Evolutionary conservation across 2,329 filamentous ascomycete genomes (phyloP), one percentile per base, ranked within the genome.

Genomic region (Fragosphaeria purpurea): DNA sequence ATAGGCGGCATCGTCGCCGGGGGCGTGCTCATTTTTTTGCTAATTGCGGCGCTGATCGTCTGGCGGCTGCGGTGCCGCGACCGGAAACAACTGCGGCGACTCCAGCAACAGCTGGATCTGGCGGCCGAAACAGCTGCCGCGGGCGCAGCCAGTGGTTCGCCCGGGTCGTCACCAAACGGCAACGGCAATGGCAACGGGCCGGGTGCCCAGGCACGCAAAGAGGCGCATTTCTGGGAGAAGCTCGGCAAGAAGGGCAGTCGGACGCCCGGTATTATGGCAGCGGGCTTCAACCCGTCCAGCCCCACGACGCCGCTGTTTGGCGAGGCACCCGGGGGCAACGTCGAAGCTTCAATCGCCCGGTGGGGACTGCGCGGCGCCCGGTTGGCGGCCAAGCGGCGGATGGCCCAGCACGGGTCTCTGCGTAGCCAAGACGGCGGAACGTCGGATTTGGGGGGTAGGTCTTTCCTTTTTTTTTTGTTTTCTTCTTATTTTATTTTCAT

Each of bases 1-100:
- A 63, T 69, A 40, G 61, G 64, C 5, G 69, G 67, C 8, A 61
- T 62, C 13, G 60, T 60, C 6, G 55, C 65, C 5, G 64, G 62
- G 5, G 62, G 61, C n/a, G 51, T 59, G 4, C 47, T 62, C 22
- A 55, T 61, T 22, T 46, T 65, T 6, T 54, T 59, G 10, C 51
- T 66, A 11, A 32, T 66, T 13, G 53, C 57, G 6, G 42, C 63
- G 37, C 33, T 63, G 6, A 6, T 53, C 4, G 30, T 54, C 12
- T 50, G 46, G 42, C 12, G 39, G 4, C 30, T 47, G 44, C 40
- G 39, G 7, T 34, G 47, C 4, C 41, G 35, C 7, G 47, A 46
- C 44, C 22, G 22, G 22, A 22, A 22, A 22, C 35, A 39, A 22
- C 41, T 41, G 43, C 10, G 41, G 34, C 11, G 37, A 22, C 44